Base-by-base conservation (phyloP, 1,139 yeast genomes). In the Blastobotrys malaysiensis region DNA sequence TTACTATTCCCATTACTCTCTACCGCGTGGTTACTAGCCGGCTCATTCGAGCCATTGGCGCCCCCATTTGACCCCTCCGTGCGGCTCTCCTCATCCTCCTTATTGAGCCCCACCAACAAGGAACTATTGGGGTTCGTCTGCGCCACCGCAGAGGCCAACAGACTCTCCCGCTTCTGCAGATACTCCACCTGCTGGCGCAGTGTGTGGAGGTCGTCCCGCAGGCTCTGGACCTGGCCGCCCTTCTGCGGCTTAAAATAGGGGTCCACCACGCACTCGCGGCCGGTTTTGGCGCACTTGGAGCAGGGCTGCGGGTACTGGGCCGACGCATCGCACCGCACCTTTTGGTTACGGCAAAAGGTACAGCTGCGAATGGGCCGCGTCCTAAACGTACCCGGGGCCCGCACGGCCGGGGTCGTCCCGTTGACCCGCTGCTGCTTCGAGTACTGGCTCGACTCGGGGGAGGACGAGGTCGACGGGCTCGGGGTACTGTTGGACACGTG, bases 281-380 rank as follows among this genome's bases (percentile, higher is more conserved):
- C 84, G 88, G 87, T 86, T 64, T 86, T 77, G 50, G 82, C 85
- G 70, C 97, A 91, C 56, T 97, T 72, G 31, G 85, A 80, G 69
- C 97, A 91, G 0, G 97, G 88, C 13, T 77, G 76, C 1, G 97
- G 97, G 62, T 80, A 86, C 58, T 85, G 83, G 22, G 87, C 93
- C 2, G 88, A 80, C 0, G 97, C 97, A 66, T 91, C 88, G 71
- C 98, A 91, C 65, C 86, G 87, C 71, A 90, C 89, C 70, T 91
- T 91, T 68, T 90, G 97, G 67, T 91, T 97, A 53, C 97, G 82
- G 68, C 98, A 91, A 65, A 89, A 95, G 0, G 96, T 88, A 67
- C 98, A 91, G 2, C 96, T 86, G 0, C 96, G 87, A 1, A 90
- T 95, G 0, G 97, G 97, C 54, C 97, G 74, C 16, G 68, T 62